A percentile compares a stretch with the other conserved stretches of the same genome.
These are phyloP conservation scores for Candida alai DNA, from an alignment of 805 yeast species.

Conservation along the genomic window DNA sequence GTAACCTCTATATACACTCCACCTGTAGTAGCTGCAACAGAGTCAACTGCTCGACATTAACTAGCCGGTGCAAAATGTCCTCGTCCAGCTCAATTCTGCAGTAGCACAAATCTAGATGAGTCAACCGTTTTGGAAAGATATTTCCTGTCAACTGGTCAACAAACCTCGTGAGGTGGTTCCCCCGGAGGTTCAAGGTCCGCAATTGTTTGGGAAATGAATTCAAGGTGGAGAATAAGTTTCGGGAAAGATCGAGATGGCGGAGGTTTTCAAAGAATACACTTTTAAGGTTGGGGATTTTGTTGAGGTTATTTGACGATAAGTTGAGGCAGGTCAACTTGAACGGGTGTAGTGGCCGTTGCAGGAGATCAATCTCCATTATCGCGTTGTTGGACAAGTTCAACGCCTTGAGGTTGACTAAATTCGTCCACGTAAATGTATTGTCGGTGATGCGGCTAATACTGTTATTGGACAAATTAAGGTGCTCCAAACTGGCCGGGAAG, in stretches of 20 bases:
- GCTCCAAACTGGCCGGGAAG: slow-evolving; percentile 18
- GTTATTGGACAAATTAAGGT: slow-evolving; percentile 28
- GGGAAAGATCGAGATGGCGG: slow-evolving; percentile 19
- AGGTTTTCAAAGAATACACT: slow-evolving; percentile 12
- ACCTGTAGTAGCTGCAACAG: slow-evolving; percentile 1
- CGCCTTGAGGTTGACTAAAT: slow-evolving; percentile 12
- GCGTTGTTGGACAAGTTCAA: slow-evolving; percentile 24
- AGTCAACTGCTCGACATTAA: slow-evolving; percentile 3
- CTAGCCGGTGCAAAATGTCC: slow-evolving; percentile 1
- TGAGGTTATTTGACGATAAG: slow-evolving; percentile 25
- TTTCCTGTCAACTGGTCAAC: slow-evolving; percentile 4
- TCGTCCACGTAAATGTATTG: slow-evolving; percentile 13
- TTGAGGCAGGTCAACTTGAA: slow-evolving; percentile 11
- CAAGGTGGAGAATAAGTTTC: slow-evolving; percentile 18
- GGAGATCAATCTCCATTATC: slow-evolving; percentile 9
- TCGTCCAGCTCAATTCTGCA: slow-evolving; percentile 10
- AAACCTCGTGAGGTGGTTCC: slow-evolving; percentile 18
- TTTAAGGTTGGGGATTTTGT: slow-evolving; percentile 1
- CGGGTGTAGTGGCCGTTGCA: background rate
- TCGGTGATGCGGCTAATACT: slow-evolving; percentile 15
- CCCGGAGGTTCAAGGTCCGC: slow-evolving; percentile 16
- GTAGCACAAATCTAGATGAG: slow-evolving; percentile 14
- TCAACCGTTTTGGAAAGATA: slow-evolving; percentile 12
- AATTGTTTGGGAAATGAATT: slow-evolving; percentile 13
- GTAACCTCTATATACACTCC: no score